Evolutionary conservation across 1,284 basidiomycete species (phyloP).

Genomic region (Cystobasidium sp.): DNA sequence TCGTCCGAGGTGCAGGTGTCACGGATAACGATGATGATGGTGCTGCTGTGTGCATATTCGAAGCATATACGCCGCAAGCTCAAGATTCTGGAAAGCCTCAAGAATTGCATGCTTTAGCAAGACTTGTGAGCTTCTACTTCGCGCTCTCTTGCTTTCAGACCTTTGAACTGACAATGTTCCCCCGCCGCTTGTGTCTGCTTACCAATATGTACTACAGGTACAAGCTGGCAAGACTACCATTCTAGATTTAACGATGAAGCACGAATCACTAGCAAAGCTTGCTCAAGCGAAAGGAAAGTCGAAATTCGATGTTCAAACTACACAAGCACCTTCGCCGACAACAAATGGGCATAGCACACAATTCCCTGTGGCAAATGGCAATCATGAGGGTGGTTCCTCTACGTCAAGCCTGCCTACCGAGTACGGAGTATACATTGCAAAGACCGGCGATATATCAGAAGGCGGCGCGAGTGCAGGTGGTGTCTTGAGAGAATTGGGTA

Average conservation of each 20-base stretch:
- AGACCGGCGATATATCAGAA: constrained; percentile 57
- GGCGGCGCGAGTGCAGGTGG: constrained; percentile 57
- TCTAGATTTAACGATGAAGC: constrained; percentile 58
- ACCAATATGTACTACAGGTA: constrained; percentile 45
- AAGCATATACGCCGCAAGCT: constrained; percentile 52
- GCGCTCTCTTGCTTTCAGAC: neutral
- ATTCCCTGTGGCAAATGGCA: constrained; percentile 22
- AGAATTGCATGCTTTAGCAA: constrained; percentile 59
- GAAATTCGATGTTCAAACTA: constrained; percentile 23
- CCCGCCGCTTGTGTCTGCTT: neutral
- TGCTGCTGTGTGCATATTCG: constrained; percentile 59
- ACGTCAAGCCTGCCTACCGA: constrained; percentile 22
- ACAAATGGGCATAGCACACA: constrained; percentile 51
- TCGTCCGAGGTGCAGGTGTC: constrained; percentile 56
- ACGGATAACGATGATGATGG: constrained; percentile 29
- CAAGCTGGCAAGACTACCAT: constrained; percentile 57
- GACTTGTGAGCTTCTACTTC: constrained; percentile 50
- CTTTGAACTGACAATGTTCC: neutral
- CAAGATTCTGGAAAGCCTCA: constrained; percentile 55
- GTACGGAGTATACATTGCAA: constrained; percentile 57
- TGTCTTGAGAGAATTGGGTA: constrained; percentile 53
- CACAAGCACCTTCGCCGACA: constrained; percentile 30
- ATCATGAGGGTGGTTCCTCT: neutral
- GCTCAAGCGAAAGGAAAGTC: constrained; percentile 22
- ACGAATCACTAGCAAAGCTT: constrained; percentile 30